These are phyloP conservation scores for Arthrobotrys pseudoclavata DNA, from an alignment of 2,329 filamentous ascomycete genomes.

Conservation along the genomic window DNA sequence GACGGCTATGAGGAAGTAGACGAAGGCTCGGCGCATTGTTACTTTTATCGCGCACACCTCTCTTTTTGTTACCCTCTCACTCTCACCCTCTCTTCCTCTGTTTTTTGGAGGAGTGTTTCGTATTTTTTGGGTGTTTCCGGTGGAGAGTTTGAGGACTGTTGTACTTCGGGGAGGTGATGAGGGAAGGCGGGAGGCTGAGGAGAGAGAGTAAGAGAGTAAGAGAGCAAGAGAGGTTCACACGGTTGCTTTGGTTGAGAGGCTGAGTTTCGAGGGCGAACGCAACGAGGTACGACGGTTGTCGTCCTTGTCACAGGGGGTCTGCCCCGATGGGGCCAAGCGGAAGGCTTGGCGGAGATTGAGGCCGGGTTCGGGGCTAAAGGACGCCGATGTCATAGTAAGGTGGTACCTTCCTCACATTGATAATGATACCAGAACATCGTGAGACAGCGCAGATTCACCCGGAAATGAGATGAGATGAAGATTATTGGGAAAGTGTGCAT, in stretches of 20 bases:
- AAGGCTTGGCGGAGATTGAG: background rate
- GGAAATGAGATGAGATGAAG: background rate
- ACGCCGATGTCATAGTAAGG: background rate
- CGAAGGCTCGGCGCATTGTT: conserved; percentile 63
- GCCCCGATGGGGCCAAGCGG: conserved; percentile 29
- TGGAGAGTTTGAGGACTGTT: conserved; percentile 74
- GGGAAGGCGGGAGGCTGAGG: conserved; percentile 24
- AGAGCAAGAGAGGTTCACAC: conserved; percentile 75
- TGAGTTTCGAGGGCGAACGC: background rate
- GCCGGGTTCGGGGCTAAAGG: background rate
- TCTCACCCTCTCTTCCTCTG: background rate
- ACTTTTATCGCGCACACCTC: conserved; percentile 3
- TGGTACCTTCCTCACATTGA: background rate
- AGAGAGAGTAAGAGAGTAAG: conserved; percentile 74
- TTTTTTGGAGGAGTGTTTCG: conserved; percentile 65
- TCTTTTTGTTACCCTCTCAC: background rate
- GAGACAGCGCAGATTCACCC: background rate
- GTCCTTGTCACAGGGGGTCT: conserved; percentile 3
- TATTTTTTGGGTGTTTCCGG: conserved; percentile 78
- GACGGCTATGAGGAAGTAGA: conserved; percentile 77
- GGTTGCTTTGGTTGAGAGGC: conserved; percentile 70
- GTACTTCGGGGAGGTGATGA: background rate
- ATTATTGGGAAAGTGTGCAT: background rate
- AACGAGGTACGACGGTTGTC: background rate
- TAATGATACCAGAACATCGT: background rate